Percentiles rank a stretch among this genome's conserved stretches.
These are phyloP conservation scores for Termitomyces sp. DNA, from an alignment of 768 basidiomycete species.

Conservation along the genomic window DNA sequence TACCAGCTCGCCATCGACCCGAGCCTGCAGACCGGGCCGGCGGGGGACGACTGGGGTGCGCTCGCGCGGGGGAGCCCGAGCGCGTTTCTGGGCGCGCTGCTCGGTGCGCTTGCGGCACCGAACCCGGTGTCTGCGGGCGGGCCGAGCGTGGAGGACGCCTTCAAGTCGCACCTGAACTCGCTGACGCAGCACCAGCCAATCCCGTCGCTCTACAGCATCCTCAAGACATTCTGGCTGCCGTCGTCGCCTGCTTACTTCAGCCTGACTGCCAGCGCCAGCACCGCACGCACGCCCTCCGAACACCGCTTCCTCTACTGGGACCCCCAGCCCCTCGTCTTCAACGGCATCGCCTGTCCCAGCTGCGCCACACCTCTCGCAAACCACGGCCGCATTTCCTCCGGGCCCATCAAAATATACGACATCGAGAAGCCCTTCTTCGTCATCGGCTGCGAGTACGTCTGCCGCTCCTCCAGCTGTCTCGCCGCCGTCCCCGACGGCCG, in stretches of 20 bases:
- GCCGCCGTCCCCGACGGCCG: constrained; percentile 47
- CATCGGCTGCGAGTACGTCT: constrained; percentile 79
- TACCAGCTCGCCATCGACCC: constrained; percentile 37
- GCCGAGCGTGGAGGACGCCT: constrained; percentile 68
- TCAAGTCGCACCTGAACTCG: constrained; percentile 70
- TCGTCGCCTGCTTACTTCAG: constrained; percentile 74
- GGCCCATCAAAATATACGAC: constrained; percentile 77
- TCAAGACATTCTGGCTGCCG: constrained; percentile 84
- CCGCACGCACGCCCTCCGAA: constrained; percentile 62
- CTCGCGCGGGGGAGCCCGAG: constrained; percentile 52
- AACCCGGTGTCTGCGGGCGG: constrained; percentile 58
- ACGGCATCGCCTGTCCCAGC: constrained; percentile 69
- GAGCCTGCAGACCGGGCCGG: constrained; percentile 29
- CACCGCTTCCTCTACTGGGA: constrained; percentile 88
- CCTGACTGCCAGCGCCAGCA: constrained; percentile 66
- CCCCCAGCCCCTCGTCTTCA: constrained; percentile 76
- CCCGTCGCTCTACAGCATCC: constrained; percentile 67
- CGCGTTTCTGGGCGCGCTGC: constrained; percentile 50
- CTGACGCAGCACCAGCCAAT: constrained; percentile 52
- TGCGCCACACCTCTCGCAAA: constrained; percentile 59
- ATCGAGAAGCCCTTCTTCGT: constrained; percentile 77
- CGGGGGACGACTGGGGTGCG: constrained; percentile 59
- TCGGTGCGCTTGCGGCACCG: constrained; percentile 54
- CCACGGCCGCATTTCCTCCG: constrained; percentile 66
- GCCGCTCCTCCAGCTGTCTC: constrained; percentile 46